Evolutionary conservation across 306 rosid genomes (phyloP), one percentile per base, ranked within the genome.

Genomic region (Neltuma alba): DNA sequence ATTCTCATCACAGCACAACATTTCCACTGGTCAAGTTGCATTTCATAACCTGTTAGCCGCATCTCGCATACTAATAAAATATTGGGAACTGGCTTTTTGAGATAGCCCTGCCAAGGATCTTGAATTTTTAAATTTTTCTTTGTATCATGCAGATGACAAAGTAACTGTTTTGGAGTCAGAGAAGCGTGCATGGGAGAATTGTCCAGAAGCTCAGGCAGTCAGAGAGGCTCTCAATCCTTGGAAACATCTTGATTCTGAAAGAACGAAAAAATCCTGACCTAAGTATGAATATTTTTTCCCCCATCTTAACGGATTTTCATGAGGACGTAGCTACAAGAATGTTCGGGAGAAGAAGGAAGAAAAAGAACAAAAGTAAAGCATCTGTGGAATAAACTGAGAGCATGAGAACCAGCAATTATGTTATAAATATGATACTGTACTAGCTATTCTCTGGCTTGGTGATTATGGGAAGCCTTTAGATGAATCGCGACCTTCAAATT

Each of bases 121-220:
- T 75, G 36, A 57, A 75, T 23, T 60, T 15, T 25, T 27, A 37
- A n/a, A 40, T 9, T n/a, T 41, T 75, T 9, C 66, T 27, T 79
- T 14, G n/a, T 72, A 7, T n/a, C 21, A 28, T 76, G 66, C 76
- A 90, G 94, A 90, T 79, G 94, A 86, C 70, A 88, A 90, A 81
- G 94, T 90, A 75, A 86, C 91, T 4, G 88, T 88, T 79, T 45
- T 90, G 63, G 92, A 90, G 80, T 83, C 91, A 4, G 91, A 90
- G 76, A 90, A 85, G 76, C 76, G 79, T 60, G 84, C 88, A 20
- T 83, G 90, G 89, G 94, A 90, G 78, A 86, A 16, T 73, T 90
- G 88, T 0, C 83, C 89, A 0, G 94, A 88, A 86, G 90, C 94
- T 83, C 86, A 83, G 44, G 28, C 45, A 64, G 70, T 34, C 70